These are phyloP conservation scores for Geotrichum armillariae DNA, from an alignment of 1,139 yeast species.

Conservation along the genomic window DNA sequence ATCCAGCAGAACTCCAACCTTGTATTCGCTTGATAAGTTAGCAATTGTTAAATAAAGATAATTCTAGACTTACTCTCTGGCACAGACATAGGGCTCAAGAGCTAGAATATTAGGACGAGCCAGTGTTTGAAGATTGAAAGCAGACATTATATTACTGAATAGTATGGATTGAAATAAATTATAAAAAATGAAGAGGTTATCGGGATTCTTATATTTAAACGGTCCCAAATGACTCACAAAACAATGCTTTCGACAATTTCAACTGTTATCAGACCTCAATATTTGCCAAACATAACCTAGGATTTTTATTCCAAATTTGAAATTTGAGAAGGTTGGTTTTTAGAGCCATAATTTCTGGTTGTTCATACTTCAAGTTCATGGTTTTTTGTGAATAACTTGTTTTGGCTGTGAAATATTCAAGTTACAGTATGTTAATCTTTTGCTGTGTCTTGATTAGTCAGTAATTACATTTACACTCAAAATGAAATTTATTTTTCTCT, in stretches of 20 bases:
- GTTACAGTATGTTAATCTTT: no score
- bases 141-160: slow-evolving; percentile 28
- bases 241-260: neutral
- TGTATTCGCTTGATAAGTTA: slow-evolving; percentile 55
- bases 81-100: slow-evolving; percentile 91
- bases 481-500: no score
- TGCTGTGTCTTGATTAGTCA: no score
- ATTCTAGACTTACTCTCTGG: slow-evolving; percentile 67
- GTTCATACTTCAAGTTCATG: no score
- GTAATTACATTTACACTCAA: no score
- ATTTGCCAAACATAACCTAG: no score
- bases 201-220: slow-evolving; percentile 3
- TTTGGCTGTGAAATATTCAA: no score
- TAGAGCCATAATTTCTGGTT: no score
- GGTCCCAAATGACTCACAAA: neutral
- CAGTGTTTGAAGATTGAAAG: slow-evolving; percentile 57
- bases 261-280: neutral
- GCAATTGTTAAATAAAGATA: slow-evolving; percentile 8
- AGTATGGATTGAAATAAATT: slow-evolving; percentile 1
- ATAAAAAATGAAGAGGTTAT: slow-evolving; percentile 10
- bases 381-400: no score
- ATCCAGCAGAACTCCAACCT: slow-evolving; percentile 81
- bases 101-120: slow-evolving; percentile 82
- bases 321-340: no score
- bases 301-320: no score